Percentiles rank a stretch among this genome's conserved stretches.
phyloP scores from a whole-genome alignment of 1,284 basidiomycete species.

The Butyriboletus regius region DNA sequence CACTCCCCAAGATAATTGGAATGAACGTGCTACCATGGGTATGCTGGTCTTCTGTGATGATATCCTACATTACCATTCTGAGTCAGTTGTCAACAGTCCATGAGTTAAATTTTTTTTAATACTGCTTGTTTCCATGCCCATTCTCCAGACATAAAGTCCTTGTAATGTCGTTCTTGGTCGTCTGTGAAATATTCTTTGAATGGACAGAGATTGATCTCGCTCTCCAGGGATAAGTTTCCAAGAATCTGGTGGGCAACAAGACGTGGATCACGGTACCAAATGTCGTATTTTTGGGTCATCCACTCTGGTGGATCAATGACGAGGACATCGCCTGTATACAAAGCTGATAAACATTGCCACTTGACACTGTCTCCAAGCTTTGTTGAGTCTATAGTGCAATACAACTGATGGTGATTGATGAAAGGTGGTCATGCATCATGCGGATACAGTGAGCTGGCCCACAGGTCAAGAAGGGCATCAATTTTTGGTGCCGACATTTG shows the following conservation, averaged over 20 bases:
- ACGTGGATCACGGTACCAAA: background rate
- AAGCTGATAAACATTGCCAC: background rate
- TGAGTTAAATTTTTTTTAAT: too few relatives aligned
- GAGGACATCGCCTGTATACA: background rate
- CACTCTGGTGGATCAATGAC: background rate
- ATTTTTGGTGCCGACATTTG: background rate
- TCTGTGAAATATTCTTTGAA: slow-evolving; percentile 17
- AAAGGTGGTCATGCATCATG: background rate
- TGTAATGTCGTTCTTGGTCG: slow-evolving; percentile 14
- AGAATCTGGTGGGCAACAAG: slow-evolving; percentile 10
- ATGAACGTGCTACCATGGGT: slow-evolving; percentile 30
- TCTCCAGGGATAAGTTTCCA: slow-evolving; percentile 14
- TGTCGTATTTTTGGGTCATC: background rate
- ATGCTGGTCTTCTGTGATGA: slow-evolving; percentile 11
- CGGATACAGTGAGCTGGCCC: background rate
- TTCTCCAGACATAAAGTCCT: slow-evolving; percentile 20
- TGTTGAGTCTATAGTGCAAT: background rate
- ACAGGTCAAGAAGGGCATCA: background rate
- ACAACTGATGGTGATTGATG: background rate
- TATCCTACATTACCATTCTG: slow-evolving; percentile 3
- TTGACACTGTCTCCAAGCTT: background rate
- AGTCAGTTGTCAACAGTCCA: too few relatives aligned
- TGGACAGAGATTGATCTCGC: slow-evolving; percentile 28
- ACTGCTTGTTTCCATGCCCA: slow-evolving; percentile 24
- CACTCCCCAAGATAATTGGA: slow-evolving; percentile 32